Conservation (phyloP, 345 rosid genomes). For the Eucalyptus erythrocorys region DNA sequence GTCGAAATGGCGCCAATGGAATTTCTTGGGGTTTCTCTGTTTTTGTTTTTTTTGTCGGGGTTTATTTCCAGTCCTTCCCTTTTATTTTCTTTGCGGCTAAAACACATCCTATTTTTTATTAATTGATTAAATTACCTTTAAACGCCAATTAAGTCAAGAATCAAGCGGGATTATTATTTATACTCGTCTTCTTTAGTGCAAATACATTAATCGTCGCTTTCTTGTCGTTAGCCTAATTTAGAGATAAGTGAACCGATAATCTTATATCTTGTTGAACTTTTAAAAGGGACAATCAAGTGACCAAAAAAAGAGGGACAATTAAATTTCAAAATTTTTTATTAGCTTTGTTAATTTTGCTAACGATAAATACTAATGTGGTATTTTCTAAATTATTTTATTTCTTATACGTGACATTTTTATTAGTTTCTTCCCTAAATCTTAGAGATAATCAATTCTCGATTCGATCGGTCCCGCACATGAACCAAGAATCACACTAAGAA, state of each 20-base stretch:
- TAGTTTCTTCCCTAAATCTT: background rate
- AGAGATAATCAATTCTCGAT: accelerated
- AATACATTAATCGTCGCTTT: background rate
- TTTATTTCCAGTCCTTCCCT: background rate
- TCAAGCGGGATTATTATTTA: background rate
- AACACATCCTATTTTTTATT: background rate
- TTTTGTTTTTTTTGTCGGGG: background rate
- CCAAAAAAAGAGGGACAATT: too few relatives aligned
- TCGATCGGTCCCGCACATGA: accelerated
- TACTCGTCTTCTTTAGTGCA: background rate
- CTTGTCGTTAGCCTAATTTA: background rate
- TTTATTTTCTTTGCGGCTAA: background rate
- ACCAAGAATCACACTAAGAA: too few relatives aligned
- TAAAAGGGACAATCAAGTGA: background rate
- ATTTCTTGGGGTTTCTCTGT: background rate
- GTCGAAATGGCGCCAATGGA: background rate
- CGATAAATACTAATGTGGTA: background rate
- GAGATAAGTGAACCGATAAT: accelerated
- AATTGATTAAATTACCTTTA: background rate
- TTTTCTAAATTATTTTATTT: too few relatives aligned
- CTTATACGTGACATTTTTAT: too few relatives aligned
- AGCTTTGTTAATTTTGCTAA: background rate
- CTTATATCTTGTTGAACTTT: background rate
- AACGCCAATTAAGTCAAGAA: background rate
- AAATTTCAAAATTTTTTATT: accelerated